Base-by-base conservation (phyloP, 495 filamentous ascomycete genomes). In the Neurospora africana region DNA sequence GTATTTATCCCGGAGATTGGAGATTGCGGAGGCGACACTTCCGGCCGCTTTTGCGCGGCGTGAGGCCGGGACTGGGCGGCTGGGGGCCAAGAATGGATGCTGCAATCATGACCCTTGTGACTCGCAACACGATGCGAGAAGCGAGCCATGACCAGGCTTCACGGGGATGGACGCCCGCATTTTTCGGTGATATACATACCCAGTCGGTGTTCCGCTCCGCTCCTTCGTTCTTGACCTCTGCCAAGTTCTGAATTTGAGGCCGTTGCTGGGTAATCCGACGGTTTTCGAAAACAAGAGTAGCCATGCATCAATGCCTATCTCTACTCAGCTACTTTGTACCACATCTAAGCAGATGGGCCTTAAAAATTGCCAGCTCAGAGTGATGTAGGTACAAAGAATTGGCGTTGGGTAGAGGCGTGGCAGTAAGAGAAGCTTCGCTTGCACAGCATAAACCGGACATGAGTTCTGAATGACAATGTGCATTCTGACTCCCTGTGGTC, bases 1-100 rank as follows among this genome's bases (percentile, higher is more conserved):
- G 68, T 74, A 78, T 78, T 76, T 76, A 76, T 17, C 73, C 76
- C 71, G 72, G 70, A 74, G 58, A 78, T 76, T 78, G 72, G 58
- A 27, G n/a, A 65, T 30, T 70, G 67, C 76, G 76, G 76, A 78
- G 61, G 47, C 33, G 40, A 38, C 58, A 33, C 38, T 72, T 77
- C 76, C 76, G 76, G 53, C 44, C 41, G 41, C 41, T 21, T n/a
- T n/a, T 44, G 41, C 19, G 41, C 41, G 41, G 41, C 8, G 41
- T 44, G 41, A 21, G 44, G 44, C n/a, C 53, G 53, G 21, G 23
- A 27, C 53, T 17, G 11, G 53, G 23, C 53, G 53, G 47, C 47
- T 61, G 53, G 53, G 13, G 6, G 53, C 53, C 53, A 61, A 61
- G 53, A 61, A 0, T 30, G 53, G 23, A 19, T 53, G 21, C 21